Evolutionary conservation across 306 rosid species (phyloP), one percentile per base, ranked within the genome.

Genomic region (Inga oerstediana): DNA sequence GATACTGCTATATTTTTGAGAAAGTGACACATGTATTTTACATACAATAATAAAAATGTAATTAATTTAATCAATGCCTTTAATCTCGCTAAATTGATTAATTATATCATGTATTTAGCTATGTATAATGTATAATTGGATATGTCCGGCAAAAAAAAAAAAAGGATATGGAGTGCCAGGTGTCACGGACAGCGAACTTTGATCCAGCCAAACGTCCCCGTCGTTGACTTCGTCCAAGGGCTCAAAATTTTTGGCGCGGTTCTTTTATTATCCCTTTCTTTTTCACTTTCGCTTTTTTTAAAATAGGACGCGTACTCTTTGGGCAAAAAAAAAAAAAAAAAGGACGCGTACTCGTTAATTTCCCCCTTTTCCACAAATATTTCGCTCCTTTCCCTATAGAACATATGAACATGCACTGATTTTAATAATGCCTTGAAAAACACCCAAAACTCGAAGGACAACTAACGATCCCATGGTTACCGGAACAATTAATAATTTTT

Each of bases 161-260:
- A 34, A 34, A 4, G 37, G 43, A 39, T 39, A 39, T 39, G 16
- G 54, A 3, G 19, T 49, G 54, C 58, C 58, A 19, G 8, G 58
- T 52, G 58, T 52, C n/a, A 52, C n/a, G n/a, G 22, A 51, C 82
- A 46, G 48, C 64, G 34, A 14, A 58, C 19, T 10, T 65, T 37
- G 75, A 61, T 48, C 43, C 79, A 39, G 64, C 64, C 71, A 30
- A 22, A 61, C 30, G 6, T 14, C 32, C 8, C 74, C 8, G 14
- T 14, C 15, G 72, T 61, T 83, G 82, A 77, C 86, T 20, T 34
- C 0, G 12, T 83, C 82, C 32, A 4, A 27, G 16, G 35, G 16
- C 73, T 44, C 75, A 61, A 76, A 56, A 3, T n/a, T 83, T 80
- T 80, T 24, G 37, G 27, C 75, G 22, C 12, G 66, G 14, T 83